A percentile compares a stretch with the other conserved stretches of the same genome.
These are phyloP conservation scores for Crithidia sp. DNA, from an alignment of 208 protist genomes.

Conservation along the genomic window DNA sequence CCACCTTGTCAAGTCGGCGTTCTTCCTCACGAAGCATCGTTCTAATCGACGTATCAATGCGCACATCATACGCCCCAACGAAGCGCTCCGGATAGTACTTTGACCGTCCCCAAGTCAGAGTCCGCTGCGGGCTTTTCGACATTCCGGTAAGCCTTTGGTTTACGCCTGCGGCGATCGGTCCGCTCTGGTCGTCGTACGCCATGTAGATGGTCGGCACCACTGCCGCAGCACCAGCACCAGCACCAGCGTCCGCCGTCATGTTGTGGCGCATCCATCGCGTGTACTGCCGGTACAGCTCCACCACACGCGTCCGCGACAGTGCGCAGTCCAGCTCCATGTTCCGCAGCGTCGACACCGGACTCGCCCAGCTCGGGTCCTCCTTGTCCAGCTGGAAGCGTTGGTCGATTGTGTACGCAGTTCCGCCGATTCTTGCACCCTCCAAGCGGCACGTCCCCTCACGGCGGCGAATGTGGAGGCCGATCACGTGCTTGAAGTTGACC, in stretches of 20 bases:
- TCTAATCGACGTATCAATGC: neutral
- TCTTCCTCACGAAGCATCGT: too few relatives aligned
- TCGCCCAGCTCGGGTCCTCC: slow-evolving; percentile 5
- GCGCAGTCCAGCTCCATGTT: slow-evolving; percentile 10
- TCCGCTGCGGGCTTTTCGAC: neutral
- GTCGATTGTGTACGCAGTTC: neutral
- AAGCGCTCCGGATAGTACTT: neutral
- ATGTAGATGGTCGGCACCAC: slow-evolving; percentile 7
- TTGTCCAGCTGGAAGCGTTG: neutral
- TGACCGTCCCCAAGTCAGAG: neutral
- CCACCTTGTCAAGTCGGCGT: too few relatives aligned
- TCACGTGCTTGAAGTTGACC: neutral
- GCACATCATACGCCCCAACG: neutral
- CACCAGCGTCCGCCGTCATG: neutral
- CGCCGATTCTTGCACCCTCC: neutral
- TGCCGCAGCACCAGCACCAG: neutral
- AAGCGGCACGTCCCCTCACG: slow-evolving; percentile 3
- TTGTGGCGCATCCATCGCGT: slow-evolving; percentile 3
- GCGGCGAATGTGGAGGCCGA: slow-evolving; percentile 13
- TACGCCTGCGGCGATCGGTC: neutral
- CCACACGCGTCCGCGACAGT: neutral
- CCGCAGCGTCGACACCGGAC: neutral
- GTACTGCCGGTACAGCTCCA: slow-evolving; percentile 2
- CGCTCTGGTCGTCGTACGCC: neutral
- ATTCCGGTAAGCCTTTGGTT: neutral